Base-by-base conservation (phyloP, 2,329 filamentous ascomycete genomes). In the Penicillium sp. region DNA sequence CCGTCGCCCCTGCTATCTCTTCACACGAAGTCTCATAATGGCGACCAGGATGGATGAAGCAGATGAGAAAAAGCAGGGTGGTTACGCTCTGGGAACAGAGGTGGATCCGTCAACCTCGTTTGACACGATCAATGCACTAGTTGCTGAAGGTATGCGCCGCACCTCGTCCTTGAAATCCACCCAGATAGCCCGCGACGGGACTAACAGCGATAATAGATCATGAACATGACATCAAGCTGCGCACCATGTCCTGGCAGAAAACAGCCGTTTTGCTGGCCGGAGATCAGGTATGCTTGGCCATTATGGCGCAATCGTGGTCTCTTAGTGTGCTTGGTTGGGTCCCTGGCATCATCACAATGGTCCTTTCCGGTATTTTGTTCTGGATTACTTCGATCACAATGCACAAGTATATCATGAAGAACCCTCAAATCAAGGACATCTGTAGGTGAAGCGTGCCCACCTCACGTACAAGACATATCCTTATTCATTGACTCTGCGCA, bases 231-330 rank as follows among this genome's bases (percentile, higher is more conserved):
- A 82, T 82, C 69, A 76, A 80, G 63, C 76, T 82, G 13, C 74
- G 80, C n/a, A 81, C 79, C 1, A 81, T 81, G 79, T 76, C 79
- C 31, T 82, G 80, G 80, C 78, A 82, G 59, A 81, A 81, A 64
- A 79, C 78, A 1, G 78, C 79, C 8, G 81, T 77, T 72, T 65
- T 81, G 35, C 74, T 81, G 6, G 70, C 67, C 11, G 79, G 79
- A 35, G 79, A 82, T 46, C 79, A 81, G 65, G 79, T 82, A 35
- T 82, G 79, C 65, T 68, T 82, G 5, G 79, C 79, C 27, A 81
- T 81, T 61, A 81, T 81, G 79, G 79, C 79, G 29, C 79, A 82
- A 62, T 74, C 78, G 7, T 81, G 79, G 79, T 80, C 78, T 27
- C 72, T 81, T 9, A 66, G 64, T 19, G 63, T 66, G 14, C 55